Base-by-base conservation (phyloP, 208 protist genomes). In the Crithidia fasciculata region DNA sequence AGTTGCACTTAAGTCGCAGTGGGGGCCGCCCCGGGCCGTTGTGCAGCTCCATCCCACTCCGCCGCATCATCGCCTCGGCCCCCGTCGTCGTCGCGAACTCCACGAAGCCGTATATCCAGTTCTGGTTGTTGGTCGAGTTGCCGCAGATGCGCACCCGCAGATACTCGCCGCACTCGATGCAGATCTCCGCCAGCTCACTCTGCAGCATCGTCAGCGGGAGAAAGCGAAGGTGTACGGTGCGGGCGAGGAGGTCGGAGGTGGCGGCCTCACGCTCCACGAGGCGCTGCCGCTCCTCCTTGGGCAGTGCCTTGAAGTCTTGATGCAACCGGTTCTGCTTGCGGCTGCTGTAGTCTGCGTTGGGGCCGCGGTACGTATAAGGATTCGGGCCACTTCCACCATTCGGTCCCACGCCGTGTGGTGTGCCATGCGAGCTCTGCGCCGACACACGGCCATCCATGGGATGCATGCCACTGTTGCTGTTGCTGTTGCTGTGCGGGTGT, bases 51-150 rank as follows among this genome's bases (percentile, higher is more conserved):
- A 86, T 83, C 12, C 87, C 87, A 45, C 78, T 86, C 36, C 72
- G 74, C 62, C 65, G 63, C 78, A 92, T 77, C 83, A 92, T 78
- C 47, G 44, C 69, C 13, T 65, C 79, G 13, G 87, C 87, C 10
- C 76, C 87, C 2, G 55, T 55, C 37, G 71, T 63, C 4, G 76
- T 82, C 36, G 76, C 74, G 71, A 92, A 92, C 87, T 92, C 84
- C 4, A 92, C 84, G 56, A 92, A 92, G 53, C 84, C 86, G 68
- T 91, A 91, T 37, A 91, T 86, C 86, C 86, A 89, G 58, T 84
- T 84, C 37, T 75, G 61, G 56, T 83, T 83, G 56, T 76, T 87
- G 18, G 74, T 85, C 5, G 72, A 65, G 60, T 87, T 87, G 15
- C 86, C 86, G 64, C 87, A 92, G 67, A 92, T 86, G 66, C 88